Evolutionary conservation across 164 flowering plant genomes (phyloP).

Genomic region (Saururus chinensis): DNA sequence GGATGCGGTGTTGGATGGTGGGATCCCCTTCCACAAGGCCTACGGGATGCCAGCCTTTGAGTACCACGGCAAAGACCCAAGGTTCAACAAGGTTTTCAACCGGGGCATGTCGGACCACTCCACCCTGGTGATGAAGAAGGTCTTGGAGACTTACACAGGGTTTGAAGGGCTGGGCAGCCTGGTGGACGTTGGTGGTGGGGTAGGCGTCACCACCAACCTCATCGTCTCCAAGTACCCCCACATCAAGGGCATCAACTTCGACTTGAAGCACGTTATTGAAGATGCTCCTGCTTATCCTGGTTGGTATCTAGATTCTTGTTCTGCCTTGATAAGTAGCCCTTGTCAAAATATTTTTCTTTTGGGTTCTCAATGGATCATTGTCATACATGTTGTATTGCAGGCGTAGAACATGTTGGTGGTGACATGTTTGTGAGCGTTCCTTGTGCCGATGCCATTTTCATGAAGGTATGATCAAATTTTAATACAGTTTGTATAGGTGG

Average conservation of each 20-base stretch:
- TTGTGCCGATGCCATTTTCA: background rate
- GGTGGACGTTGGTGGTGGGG: conserved; percentile 9
- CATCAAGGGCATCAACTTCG: conserved; percentile 26
- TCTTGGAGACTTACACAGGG: conserved; percentile 14
- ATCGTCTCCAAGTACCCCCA: conserved; percentile 25
- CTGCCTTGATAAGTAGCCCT: no score
- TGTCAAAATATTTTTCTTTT: background rate
- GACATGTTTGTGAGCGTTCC: background rate
- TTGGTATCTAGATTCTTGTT: background rate
- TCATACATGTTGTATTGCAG: background rate
- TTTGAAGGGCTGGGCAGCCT: conserved; percentile 3
- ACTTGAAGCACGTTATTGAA: conserved; percentile 15
- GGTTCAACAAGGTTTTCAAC: conserved; percentile 15
- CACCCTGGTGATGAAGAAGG: conserved; percentile 10
- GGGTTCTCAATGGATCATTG: background rate
- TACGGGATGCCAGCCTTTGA: conserved; percentile 17
- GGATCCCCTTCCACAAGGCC: conserved; percentile 25
- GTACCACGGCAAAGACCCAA: conserved; percentile 5
- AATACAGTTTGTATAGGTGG: no score
- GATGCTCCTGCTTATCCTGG: conserved; percentile 15
- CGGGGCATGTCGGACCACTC: conserved; percentile 8
- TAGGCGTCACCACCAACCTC: conserved; percentile 13
- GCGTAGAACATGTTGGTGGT: background rate
- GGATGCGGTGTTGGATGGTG: conserved; percentile 33
- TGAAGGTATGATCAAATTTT: no score